These are phyloP conservation scores for Penicillium macrosclerotiorum DNA, from an alignment of 495 filamentous ascomycete genomes.

Conservation along the genomic window DNA sequence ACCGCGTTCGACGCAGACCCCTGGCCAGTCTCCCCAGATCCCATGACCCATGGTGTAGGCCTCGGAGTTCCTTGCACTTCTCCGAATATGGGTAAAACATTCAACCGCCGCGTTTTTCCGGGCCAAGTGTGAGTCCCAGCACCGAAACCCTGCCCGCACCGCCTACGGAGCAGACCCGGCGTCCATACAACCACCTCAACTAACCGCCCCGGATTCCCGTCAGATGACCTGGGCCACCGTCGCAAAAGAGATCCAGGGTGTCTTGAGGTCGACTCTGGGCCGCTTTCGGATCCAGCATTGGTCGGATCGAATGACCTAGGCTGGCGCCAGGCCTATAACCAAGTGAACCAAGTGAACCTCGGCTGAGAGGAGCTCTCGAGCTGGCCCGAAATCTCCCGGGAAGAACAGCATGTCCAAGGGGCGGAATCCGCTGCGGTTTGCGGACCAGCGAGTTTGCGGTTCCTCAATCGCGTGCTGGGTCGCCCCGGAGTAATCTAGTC, in stretches of 20 bases:
- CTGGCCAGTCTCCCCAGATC: too few species aligned
- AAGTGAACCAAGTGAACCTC: constrained; percentile 21
- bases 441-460: constrained; percentile 1
- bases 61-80: not conserved
- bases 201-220: constrained; percentile 13
- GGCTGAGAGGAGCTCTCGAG: constrained; percentile 27
- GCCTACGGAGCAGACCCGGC: too few species aligned
- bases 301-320: not conserved
- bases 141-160: too few species aligned
- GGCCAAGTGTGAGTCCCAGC: too few species aligned
- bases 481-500: constrained; percentile 13
- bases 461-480: not conserved
- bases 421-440: constrained; percentile 13
- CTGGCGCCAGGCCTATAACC: not conserved
- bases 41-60: too few species aligned
- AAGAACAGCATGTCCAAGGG: not conserved
- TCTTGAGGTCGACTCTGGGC: too few species aligned
- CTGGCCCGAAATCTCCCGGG: constrained; percentile 30
- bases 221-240: constrained; percentile 7
- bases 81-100: constrained; percentile 19
- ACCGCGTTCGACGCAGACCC: too few species aligned
- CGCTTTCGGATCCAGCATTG: not conserved
- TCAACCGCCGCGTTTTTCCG: constrained; percentile 13
- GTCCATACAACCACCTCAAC: not conserved
- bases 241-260: not conserved